These are phyloP conservation scores for Pestalotiopsis sp. DNA, from an alignment of 2,329 filamentous ascomycete genomes.

Conservation along the genomic window DNA sequence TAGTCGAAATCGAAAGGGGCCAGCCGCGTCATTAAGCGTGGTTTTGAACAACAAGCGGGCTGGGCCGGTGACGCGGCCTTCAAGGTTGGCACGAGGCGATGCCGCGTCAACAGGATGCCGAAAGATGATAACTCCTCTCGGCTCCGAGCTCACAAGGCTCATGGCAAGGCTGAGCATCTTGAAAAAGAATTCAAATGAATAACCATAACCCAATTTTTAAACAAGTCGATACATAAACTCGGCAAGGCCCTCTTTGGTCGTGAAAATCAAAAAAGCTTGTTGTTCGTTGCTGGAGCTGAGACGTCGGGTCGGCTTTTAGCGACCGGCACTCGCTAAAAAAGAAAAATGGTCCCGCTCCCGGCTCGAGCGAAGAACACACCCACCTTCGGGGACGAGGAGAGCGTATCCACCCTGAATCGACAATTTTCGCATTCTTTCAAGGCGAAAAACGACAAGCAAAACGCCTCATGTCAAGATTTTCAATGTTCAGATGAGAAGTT, in stretches of 20 bases:
- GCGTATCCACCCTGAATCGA: no score
- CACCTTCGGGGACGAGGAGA: no score
- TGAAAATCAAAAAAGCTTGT: neutral
- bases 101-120: neutral
- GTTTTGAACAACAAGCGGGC: neutral
- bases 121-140: neutral
- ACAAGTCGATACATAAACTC: neutral
- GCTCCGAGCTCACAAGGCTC: neutral
- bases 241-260: neutral
- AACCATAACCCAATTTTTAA: neutral
- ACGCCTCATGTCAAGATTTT: no score
- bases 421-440: no score
- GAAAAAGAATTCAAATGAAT: neutral
- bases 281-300: neutral
- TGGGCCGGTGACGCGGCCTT: neutral
- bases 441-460: no score
- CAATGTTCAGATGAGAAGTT: no score
- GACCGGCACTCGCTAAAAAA: neutral
- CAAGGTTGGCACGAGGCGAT: neutral
- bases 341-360: no score
- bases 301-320: neutral
- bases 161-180: neutral
- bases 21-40: neutral
- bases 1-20: neutral
- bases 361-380: no score